phyloP scores from a whole-genome alignment of 306 rosid genomes.

The Rubus idaeus region DNA sequence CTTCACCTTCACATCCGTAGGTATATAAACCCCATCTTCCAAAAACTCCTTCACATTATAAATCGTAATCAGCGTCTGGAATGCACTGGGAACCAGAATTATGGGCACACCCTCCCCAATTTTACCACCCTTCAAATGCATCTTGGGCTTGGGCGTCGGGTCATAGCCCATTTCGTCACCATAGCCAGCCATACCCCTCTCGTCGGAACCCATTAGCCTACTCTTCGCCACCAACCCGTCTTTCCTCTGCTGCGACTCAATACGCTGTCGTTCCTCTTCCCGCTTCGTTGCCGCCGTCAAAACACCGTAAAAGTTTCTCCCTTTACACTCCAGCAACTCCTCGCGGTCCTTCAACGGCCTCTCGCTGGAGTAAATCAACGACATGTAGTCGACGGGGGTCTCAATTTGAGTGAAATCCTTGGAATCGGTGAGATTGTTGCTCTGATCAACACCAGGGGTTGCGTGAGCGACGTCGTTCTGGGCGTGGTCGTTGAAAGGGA shows the following conservation, averaged over 20 bases:
- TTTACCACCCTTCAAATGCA: conserved; percentile 76
- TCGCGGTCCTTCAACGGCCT: conserved; percentile 83
- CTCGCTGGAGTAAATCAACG: conserved; percentile 60
- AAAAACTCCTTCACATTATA: conserved; percentile 90
- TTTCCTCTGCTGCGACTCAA: conserved; percentile 90
- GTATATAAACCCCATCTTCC: conserved; percentile 88
- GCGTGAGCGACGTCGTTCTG: conserved; percentile 18
- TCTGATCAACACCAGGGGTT: not conserved
- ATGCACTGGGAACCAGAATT: conserved; percentile 87
- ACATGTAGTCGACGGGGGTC: conserved; percentile 38
- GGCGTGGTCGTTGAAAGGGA: conserved; percentile 21
- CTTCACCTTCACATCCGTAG: conserved; percentile 89
- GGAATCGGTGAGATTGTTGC: not conserved
- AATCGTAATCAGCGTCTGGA: conserved; percentile 83
- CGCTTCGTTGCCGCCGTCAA: conserved; percentile 77
- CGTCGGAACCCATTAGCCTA: conserved; percentile 74
- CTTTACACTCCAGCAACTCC: conserved; percentile 73
- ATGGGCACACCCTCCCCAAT: conserved; percentile 97
- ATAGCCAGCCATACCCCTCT: conserved; percentile 60
- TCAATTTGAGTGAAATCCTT: conserved; percentile 8
- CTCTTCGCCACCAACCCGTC: conserved; percentile 95
- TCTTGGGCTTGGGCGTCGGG: conserved; percentile 70
- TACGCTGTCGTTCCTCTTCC: conserved; percentile 85
- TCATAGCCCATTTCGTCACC: conserved; percentile 69
- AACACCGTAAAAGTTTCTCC: conserved; percentile 71